A percentile compares a stretch with the other conserved stretches of the same genome.
Conservation (phyloP, 345 rosid genomes). For the Eucalyptus tenuipes region DNA sequence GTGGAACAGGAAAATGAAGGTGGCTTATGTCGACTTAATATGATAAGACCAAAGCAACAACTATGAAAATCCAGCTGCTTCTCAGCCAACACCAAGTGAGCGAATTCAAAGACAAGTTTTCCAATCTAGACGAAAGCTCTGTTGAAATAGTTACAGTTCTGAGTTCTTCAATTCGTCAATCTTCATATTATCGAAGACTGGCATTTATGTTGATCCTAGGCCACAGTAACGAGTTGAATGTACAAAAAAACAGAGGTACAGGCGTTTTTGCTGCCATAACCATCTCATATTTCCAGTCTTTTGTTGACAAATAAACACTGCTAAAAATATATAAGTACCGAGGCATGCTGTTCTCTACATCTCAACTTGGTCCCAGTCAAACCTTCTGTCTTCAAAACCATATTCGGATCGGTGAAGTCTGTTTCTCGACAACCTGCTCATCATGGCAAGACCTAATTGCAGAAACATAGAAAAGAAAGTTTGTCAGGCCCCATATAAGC, state of each 20-base stretch:
- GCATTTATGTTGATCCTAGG: background rate
- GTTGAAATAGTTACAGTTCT: background rate
- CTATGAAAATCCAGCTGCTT: background rate
- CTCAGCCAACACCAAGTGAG: background rate
- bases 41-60: background rate
- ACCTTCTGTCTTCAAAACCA: slow-evolving; percentile 10
- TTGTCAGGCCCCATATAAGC: background rate
- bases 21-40: background rate
- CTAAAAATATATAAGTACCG: background rate
- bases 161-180: background rate
- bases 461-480: background rate
- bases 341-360: slow-evolving; percentile 1
- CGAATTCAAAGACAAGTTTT: background rate
- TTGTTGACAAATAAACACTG: background rate
- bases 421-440: slow-evolving; percentile 33
- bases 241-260: background rate
- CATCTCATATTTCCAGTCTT: background rate
- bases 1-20: background rate
- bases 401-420: slow-evolving; percentile 22
- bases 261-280: background rate
- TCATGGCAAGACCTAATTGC: slow-evolving; percentile 36
- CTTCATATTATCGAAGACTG: background rate
- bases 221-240: background rate
- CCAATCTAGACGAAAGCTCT: background rate
- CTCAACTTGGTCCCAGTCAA: slow-evolving; percentile 23